Evolutionary conservation across 129 eudicot species (phyloP).

Genomic region (Flaveria bidentis): DNA sequence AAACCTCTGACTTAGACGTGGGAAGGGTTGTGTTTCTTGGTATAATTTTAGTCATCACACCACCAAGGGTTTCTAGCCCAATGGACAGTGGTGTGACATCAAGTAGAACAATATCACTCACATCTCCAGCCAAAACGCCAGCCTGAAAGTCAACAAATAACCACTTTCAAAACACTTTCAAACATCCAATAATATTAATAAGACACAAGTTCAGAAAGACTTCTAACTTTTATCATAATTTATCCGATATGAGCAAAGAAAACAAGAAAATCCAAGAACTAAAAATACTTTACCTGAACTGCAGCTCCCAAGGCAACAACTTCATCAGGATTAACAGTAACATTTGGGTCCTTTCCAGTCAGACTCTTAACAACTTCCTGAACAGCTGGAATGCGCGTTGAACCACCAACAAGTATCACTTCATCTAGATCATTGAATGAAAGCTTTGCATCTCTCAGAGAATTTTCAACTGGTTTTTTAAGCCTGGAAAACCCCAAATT

Average conservation of each 20-base stretch:
- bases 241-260: neutral
- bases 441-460: constrained; percentile 94
- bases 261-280: neutral
- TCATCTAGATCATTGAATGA: constrained; percentile 84
- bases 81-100: constrained; percentile 93
- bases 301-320: constrained; percentile 99
- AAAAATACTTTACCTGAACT: constrained; percentile 60
- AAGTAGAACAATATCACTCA: constrained; percentile 91
- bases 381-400: constrained; percentile 98
- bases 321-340: constrained; percentile 97
- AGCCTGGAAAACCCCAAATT: constrained; percentile 47
- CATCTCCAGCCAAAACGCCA: constrained; percentile 98
- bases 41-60: constrained; percentile 96
- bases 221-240: neutral
- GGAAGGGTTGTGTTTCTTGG: constrained; percentile 95
- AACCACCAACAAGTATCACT: constrained; percentile 98
- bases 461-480: constrained; percentile 82
- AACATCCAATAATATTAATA: neutral
- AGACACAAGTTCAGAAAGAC: neutral
- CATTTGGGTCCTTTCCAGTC: constrained; percentile 96
- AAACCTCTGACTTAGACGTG: constrained; percentile 94
- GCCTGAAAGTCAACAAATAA: constrained; percentile 49
- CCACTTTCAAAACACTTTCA: neutral
- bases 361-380: constrained; percentile 86
- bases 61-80: constrained; percentile 97